A percentile compares a stretch with the other conserved stretches of the same genome.
Conservation (phyloP, 1,139 yeast genomes). For the Suhomyces choctaworum region DNA sequence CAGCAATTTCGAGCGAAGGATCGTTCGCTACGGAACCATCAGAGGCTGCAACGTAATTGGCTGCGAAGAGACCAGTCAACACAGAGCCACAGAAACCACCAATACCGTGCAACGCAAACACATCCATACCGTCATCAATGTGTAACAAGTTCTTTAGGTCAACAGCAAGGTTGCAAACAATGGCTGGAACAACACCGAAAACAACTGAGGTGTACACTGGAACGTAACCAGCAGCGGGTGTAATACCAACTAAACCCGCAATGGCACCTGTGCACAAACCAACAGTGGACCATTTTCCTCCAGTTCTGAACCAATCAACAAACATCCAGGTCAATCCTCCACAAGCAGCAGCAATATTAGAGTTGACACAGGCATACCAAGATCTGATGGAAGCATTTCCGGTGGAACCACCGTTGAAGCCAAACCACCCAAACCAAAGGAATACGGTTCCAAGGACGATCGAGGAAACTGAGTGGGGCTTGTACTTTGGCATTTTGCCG, state of each 20-base stretch:
- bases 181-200: slow-evolving; percentile 79
- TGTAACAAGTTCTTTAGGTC: slow-evolving; percentile 70
- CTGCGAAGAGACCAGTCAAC: slow-evolving; percentile 89
- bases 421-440: slow-evolving; percentile 98
- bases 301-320: slow-evolving; percentile 84
- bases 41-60: slow-evolving; percentile 84
- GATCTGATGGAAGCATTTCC: slow-evolving; percentile 90
- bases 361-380: slow-evolving; percentile 89
- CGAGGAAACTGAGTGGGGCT: slow-evolving; percentile 86
- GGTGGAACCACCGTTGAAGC: slow-evolving; percentile 96
- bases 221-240: slow-evolving; percentile 96
- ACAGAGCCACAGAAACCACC: slow-evolving; percentile 88
- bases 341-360: slow-evolving; percentile 87
- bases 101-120: slow-evolving; percentile 89
- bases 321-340: slow-evolving; percentile 96
- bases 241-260: slow-evolving; percentile 92
- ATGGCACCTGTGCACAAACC: slow-evolving; percentile 93
- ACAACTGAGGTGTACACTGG: slow-evolving; percentile 86
- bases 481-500: slow-evolving; percentile 77
- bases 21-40: slow-evolving; percentile 61
- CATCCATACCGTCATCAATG: slow-evolving; percentile 96
- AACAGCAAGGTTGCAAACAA: slow-evolving; percentile 79
- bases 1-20: slow-evolving; percentile 52
- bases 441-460: slow-evolving; percentile 93
- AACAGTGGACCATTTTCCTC: slow-evolving; percentile 91